A percentile compares a stretch with the other conserved stretches of the same genome.
These are phyloP conservation scores for Fusarium tjaetaba DNA, from an alignment of 2,329 filamentous ascomycete species.

Conservation along the genomic window DNA sequence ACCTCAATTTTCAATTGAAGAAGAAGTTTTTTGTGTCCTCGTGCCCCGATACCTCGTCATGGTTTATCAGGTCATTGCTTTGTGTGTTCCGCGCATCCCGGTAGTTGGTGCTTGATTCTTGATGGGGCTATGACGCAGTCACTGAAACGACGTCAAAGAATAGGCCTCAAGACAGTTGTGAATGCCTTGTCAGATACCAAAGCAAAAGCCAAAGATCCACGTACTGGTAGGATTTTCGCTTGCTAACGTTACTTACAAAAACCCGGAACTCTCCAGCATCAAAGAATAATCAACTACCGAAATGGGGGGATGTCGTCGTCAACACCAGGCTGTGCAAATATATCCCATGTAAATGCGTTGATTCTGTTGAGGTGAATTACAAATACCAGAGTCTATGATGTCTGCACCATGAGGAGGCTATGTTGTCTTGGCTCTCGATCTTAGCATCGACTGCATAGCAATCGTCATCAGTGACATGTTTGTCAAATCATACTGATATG, in stretches of 20 bases:
- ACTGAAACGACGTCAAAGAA: constrained; percentile 22
- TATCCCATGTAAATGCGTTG: constrained; percentile 2
- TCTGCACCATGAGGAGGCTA: not conserved
- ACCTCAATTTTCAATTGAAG: not conserved
- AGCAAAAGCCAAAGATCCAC: constrained; percentile 4
- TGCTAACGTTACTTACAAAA: constrained; percentile 7
- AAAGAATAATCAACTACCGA: constrained; percentile 1
- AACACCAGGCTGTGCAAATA: constrained; percentile 25
- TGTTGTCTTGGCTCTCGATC: constrained; percentile 7
- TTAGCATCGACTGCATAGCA: not conserved
- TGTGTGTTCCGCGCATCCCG: constrained; percentile 29
- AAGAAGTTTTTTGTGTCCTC: not conserved
- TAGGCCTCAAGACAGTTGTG: not conserved
- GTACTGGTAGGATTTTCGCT: constrained; percentile 11
- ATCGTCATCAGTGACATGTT: constrained; percentile 1
- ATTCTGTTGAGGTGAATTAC: not conserved
- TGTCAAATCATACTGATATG: not conserved
- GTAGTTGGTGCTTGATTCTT: constrained; percentile 11
- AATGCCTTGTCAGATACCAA: constrained; percentile 4
- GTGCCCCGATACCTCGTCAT: constrained; percentile 5
- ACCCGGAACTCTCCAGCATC: constrained; percentile 2
- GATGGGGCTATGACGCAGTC: constrained; percentile 36
- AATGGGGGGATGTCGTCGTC: constrained; percentile 15
- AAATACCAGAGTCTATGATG: constrained; percentile 22
- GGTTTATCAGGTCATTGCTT: constrained; percentile 2